Evolutionary conservation across 2,329 filamentous ascomycete species (phyloP).

Genomic region (Hypoxylon sp.): DNA sequence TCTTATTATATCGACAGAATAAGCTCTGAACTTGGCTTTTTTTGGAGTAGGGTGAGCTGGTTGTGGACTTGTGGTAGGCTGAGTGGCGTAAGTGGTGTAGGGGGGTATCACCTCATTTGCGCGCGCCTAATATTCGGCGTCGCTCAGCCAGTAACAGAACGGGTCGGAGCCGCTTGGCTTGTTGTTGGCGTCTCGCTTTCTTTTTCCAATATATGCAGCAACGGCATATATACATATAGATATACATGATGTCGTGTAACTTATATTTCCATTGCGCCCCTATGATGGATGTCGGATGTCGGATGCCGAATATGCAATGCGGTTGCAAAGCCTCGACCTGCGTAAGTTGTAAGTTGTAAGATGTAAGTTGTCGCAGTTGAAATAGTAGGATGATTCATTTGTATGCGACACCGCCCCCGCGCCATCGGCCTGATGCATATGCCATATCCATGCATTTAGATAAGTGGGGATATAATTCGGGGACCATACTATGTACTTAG

Average conservation of each 20-base stretch:
- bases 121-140: slow-evolving; percentile 33
- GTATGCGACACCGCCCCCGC: too few relatives aligned
- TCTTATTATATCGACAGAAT: slow-evolving; percentile 22
- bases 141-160: slow-evolving; percentile 16
- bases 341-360: too few relatives aligned
- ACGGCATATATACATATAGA: neutral
- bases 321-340: too few relatives aligned
- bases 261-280: too few relatives aligned
- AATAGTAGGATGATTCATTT: too few relatives aligned
- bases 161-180: neutral
- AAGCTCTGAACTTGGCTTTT: neutral
- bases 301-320: too few relatives aligned
- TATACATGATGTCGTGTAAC: too few relatives aligned
- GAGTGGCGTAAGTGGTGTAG: slow-evolving; percentile 24
- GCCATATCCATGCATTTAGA: neutral
- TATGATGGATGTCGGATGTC: too few relatives aligned
- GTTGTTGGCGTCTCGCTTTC: slow-evolving; percentile 25
- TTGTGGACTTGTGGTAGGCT: slow-evolving; percentile 12
- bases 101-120: slow-evolving; percentile 34
- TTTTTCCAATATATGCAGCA: neutral
- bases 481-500: too few relatives aligned
- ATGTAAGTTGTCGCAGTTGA: too few relatives aligned
- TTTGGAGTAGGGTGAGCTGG: neutral
- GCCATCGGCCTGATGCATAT: too few relatives aligned
- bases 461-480: too few relatives aligned